A percentile compares a stretch with the other conserved stretches of the same genome.
Conservation (phyloP, 2,329 filamentous ascomycete species). For the Colletotrichum orchidophilum region DNA sequence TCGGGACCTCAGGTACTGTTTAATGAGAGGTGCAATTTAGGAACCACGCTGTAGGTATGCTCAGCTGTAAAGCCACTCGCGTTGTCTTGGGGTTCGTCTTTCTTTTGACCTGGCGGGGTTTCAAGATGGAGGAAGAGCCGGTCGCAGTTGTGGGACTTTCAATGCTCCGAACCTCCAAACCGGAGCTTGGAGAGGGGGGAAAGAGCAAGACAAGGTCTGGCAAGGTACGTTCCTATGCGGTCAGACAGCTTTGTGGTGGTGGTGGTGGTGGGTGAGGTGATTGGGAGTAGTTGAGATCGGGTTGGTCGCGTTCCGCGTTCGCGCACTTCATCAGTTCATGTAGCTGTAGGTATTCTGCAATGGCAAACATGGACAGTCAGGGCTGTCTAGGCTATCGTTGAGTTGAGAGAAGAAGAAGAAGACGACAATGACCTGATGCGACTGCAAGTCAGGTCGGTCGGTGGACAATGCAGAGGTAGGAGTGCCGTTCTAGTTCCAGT, state of each 20-base stretch:
- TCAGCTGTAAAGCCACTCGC: background rate
- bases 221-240: constrained; percentile 6
- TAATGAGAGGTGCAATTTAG: background rate
- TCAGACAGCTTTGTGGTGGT: constrained; percentile 1
- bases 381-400: background rate
- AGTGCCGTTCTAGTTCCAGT: background rate
- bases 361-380: background rate
- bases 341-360: background rate
- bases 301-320: background rate
- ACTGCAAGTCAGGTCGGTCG: background rate
- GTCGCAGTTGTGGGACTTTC: constrained; percentile 32
- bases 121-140: constrained; percentile 39
- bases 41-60: background rate
- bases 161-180: constrained; percentile 24
- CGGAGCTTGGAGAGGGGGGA: constrained; percentile 5
- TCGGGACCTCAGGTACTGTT: background rate
- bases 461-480: background rate
- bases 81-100: background rate
- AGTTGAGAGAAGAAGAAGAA: background rate
- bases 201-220: constrained; percentile 11
- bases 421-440: background rate
- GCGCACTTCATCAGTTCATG: background rate
- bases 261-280: constrained; percentile 1
- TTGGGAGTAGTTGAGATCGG: background rate
- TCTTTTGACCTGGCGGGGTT: constrained; percentile 40